Conservation (phyloP, 2,329 filamentous ascomycete genomes). For the Clarireedia homoeocarpa region DNA sequence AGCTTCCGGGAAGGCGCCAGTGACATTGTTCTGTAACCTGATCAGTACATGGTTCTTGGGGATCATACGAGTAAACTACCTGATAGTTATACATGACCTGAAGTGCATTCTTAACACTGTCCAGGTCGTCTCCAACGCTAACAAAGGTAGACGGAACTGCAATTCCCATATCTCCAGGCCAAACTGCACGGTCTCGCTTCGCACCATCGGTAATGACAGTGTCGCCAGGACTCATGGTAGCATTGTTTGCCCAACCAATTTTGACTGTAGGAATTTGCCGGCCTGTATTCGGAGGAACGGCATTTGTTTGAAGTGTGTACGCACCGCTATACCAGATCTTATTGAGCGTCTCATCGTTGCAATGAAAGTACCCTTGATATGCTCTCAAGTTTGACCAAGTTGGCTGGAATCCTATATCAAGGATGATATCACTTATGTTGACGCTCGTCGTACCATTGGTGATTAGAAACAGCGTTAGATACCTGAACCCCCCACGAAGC, state of each 20-base stretch:
- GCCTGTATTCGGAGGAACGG: constrained; percentile 27
- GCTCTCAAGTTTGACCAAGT: constrained; percentile 37
- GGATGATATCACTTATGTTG: constrained; percentile 26
- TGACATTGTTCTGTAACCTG: constrained; percentile 13
- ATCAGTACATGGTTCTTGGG: background rate
- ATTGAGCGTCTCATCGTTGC: constrained; percentile 42
- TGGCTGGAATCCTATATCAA: constrained; percentile 35
- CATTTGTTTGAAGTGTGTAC: constrained; percentile 34
- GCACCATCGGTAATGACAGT: constrained; percentile 41
- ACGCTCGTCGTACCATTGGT: constrained; percentile 24
- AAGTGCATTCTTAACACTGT: constrained; percentile 39
- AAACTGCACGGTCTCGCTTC: constrained; percentile 51
- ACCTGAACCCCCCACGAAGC: constrained; percentile 45
- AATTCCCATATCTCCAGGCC: constrained; percentile 53
- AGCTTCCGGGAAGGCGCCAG: constrained; percentile 23
- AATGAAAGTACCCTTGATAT: constrained; percentile 48
- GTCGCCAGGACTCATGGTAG: constrained; percentile 24
- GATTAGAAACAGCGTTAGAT: constrained; percentile 40
- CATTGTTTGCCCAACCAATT: constrained; percentile 34
- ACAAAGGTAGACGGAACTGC: constrained; percentile 47
- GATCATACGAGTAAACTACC: constrained; percentile 21
- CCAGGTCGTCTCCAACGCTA: constrained; percentile 44
- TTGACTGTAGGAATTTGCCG: constrained; percentile 26
- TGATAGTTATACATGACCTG: constrained; percentile 35
- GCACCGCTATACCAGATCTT: constrained; percentile 45